Base-by-base conservation (phyloP, 2,329 filamentous ascomycete species). In the Fonsecaea nubica region DNA sequence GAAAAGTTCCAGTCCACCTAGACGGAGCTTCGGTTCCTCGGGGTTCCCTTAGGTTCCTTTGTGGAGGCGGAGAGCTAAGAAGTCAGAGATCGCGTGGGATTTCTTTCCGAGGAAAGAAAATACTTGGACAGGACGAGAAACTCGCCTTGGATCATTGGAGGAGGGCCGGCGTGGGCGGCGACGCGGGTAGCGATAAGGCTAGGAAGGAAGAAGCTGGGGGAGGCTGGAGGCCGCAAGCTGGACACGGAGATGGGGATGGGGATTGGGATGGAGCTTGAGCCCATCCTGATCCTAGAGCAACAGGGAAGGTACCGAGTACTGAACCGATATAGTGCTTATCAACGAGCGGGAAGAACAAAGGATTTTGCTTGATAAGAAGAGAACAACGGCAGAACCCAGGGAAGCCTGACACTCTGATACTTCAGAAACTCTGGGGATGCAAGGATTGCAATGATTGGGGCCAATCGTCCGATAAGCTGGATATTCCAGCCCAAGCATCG, bases 141-240 rank as follows among this genome's bases (percentile, higher is more conserved):
- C 25, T 25, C 45, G 45, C 12, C 9, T 5, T 48, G 18, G 18
- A 25, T 25, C 25, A 25, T 25, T 25, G 25, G 25, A 25, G 25
- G 25, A 25, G 25, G 25, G 25, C 2, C 25, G 25, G 21, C 21
- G 21, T 25, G 2, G 2, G 21, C 21, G 21, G 25, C 25, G 25
- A 25, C 42, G 21, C 45, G 18, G 45, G 18, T 25, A 50, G 45
- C 45, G 45, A 50, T 50, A 50, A 50, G 45, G 45, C 45, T 50
- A 50, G 21, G 18, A 55, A 55, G 35, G 25, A 25, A 25, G 25
- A 25, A 25, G 25, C 35, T 30, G 5, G 52, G 52, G 52, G 52
- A 55, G 52, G 52, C 52, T 55, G 52, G 45, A 50, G 45, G 40
- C 13, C 15, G 4, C 40, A 42, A 42, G 13, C 40, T 42, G 15